phyloP scores from a whole-genome alignment of 1,284 basidiomycete species.

The Caloboletus inedulis region DNA sequence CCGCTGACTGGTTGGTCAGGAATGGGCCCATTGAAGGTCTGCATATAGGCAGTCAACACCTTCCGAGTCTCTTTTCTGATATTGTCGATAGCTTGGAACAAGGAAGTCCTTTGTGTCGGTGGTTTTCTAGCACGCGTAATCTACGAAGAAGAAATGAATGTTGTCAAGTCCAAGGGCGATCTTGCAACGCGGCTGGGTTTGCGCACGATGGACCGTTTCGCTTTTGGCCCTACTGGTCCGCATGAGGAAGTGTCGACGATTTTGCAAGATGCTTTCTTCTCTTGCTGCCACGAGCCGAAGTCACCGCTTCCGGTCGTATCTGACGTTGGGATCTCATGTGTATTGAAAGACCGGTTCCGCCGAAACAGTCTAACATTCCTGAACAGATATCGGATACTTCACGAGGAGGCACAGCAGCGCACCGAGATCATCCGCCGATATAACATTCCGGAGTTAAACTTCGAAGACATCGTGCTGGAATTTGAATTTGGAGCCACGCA shows the following conservation, averaged over 20 bases:
- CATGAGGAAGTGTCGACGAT: slow-evolving; percentile 71
- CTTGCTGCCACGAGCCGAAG: slow-evolving; percentile 41
- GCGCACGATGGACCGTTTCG: slow-evolving; percentile 85
- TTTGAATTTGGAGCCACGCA: slow-evolving; percentile 58
- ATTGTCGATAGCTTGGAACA: slow-evolving; percentile 69
- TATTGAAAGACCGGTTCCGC: background rate
- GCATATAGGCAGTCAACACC: slow-evolving; percentile 16
- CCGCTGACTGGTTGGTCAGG: slow-evolving; percentile 35
- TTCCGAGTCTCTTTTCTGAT: background rate
- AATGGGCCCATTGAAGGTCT: slow-evolving; percentile 72
- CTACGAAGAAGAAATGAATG: slow-evolving; percentile 80
- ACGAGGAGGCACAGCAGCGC: slow-evolving; percentile 42
- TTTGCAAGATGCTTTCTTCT: slow-evolving; percentile 81
- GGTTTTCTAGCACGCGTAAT: slow-evolving; percentile 83
- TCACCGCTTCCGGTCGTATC: slow-evolving; percentile 46
- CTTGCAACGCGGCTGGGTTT: slow-evolving; percentile 57
- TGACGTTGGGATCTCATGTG: slow-evolving; percentile 57
- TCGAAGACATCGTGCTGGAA: slow-evolving; percentile 74
- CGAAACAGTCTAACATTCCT: slow-evolving; percentile 6
- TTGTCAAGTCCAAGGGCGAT: slow-evolving; percentile 38
- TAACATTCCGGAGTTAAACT: slow-evolving; percentile 67
- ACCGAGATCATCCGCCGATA: slow-evolving; percentile 48
- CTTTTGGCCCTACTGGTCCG: slow-evolving; percentile 80
- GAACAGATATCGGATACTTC: slow-evolving; percentile 10
- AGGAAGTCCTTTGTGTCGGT: slow-evolving; percentile 79